A percentile compares a stretch with the other conserved stretches of the same genome.
Conservation (phyloP, 345 rosid species). For the Eucalyptus marginata region DNA sequence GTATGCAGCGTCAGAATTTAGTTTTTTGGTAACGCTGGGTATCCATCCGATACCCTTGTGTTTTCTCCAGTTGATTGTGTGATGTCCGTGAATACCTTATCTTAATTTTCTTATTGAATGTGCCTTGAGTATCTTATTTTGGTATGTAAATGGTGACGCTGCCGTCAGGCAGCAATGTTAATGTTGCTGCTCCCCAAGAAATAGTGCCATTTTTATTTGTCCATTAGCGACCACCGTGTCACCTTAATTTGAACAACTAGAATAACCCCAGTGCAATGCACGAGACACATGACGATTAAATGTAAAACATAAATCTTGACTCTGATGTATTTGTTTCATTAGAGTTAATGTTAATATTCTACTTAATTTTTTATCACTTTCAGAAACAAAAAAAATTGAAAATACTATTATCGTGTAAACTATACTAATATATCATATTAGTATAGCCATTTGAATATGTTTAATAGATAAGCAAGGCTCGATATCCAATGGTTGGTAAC, state of each 20-base stretch:
- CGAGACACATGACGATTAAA: background rate
- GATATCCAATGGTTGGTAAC: background rate
- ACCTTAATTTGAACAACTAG: background rate
- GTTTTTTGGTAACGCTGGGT: background rate
- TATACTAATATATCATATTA: background rate
- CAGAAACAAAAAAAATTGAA: too few relatives aligned
- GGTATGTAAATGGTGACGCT: background rate
- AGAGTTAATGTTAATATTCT: background rate
- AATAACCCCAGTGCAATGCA: background rate
- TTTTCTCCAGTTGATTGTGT: background rate
- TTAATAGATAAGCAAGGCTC: background rate
- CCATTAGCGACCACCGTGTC: background rate
- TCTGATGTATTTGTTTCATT: background rate
- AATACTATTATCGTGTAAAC: background rate
- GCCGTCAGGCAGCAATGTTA: too few relatives aligned
- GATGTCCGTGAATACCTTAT: background rate
- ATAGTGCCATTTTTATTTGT: background rate
- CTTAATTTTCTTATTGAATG: background rate
- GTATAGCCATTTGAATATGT: background rate
- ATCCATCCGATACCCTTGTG: background rate
- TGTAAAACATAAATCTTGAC: background rate
- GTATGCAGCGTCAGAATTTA: background rate
- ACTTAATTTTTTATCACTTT: background rate
- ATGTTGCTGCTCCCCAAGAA: background rate
- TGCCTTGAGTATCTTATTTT: background rate